Percentiles rank a stretch among this genome's conserved stretches.
Conservation (phyloP, 2,329 filamentous ascomycete species). For the Claviceps lovelessii region DNA sequence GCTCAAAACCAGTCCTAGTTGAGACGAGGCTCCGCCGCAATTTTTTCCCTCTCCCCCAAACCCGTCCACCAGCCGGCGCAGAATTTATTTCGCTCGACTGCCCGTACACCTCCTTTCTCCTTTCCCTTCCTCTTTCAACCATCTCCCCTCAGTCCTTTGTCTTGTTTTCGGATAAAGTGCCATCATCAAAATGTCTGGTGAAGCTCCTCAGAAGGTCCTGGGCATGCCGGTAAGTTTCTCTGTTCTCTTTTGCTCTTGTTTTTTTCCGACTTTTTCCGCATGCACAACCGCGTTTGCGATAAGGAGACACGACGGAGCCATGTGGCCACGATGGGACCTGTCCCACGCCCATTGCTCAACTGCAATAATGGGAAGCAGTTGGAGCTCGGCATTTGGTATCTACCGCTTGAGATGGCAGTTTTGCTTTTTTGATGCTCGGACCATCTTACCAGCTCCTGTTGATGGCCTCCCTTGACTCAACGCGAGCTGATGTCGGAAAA, state of each 20-base stretch:
- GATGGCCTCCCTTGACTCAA: background rate
- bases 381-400: background rate
- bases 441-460: background rate
- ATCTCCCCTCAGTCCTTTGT: slow-evolving; percentile 50
- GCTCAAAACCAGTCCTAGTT: slow-evolving; percentile 33
- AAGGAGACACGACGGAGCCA: slow-evolving; percentile 5
- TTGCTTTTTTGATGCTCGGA: background rate
- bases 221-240: slow-evolving; percentile 50
- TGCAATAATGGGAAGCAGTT: slow-evolving; percentile 5
- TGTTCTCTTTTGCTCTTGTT: slow-evolving; percentile 1
- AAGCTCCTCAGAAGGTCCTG: slow-evolving; percentile 43
- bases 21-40: slow-evolving; percentile 31
- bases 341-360: slow-evolving; percentile 9
- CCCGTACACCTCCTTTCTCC: slow-evolving; percentile 26
- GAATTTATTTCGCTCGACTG: slow-evolving; percentile 30
- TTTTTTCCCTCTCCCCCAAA: slow-evolving; percentile 36
- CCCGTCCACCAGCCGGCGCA: slow-evolving; percentile 29
- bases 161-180: slow-evolving; percentile 25
- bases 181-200: slow-evolving; percentile 39
- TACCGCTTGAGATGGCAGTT: background rate
- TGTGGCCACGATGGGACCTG: background rate
- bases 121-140: slow-evolving; percentile 29
- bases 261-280: slow-evolving; percentile 1
- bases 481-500: background rate
- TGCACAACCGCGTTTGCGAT: slow-evolving; percentile 19